phyloP scores from a whole-genome alignment of 2,329 filamentous ascomycete species.

The Nemania sp. region DNA sequence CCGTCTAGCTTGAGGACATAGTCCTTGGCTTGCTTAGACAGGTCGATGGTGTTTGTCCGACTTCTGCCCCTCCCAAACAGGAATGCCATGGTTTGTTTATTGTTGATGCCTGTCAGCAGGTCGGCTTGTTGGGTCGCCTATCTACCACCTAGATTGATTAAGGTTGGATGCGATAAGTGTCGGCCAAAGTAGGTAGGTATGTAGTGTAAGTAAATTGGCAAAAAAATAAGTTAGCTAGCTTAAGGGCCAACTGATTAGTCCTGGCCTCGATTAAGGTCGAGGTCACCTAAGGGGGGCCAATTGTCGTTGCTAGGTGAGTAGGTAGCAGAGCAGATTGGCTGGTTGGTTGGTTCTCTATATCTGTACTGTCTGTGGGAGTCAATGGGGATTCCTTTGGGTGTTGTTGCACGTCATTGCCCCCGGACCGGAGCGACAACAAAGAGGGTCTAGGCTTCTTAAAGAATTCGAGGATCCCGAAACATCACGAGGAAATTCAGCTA shows the following conservation, averaged over 20 bases:
- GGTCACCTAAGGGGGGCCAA: conserved; percentile 15
- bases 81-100: conserved; percentile 62
- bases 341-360: no score
- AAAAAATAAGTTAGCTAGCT: background rate
- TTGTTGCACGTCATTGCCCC: conserved; percentile 28
- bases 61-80: conserved; percentile 66
- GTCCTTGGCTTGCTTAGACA: conserved; percentile 68
- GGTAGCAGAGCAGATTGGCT: no score
- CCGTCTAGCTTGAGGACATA: conserved; percentile 66
- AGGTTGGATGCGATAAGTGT: conserved; percentile 18
- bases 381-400: conserved; percentile 22
- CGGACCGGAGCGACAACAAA: conserved; percentile 23
- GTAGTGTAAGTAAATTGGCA: conserved; percentile 6
- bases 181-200: conserved; percentile 13
- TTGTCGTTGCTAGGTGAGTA: conserved; percentile 23
- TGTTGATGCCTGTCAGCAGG: background rate
- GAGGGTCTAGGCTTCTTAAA: conserved; percentile 14
- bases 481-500: conserved; percentile 19
- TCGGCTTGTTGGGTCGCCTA: conserved; percentile 5
- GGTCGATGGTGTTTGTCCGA: conserved; percentile 63
- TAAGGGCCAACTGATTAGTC: conserved; percentile 7
- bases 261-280: conserved; percentile 1
- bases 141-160: no score
- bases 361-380: conserved; percentile 7
- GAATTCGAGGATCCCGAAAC: conserved; percentile 9